Evolutionary conservation across 2,329 filamentous ascomycete species (phyloP), one percentile per base, ranked within the genome.

Genomic region (Clathrospora elynae): DNA sequence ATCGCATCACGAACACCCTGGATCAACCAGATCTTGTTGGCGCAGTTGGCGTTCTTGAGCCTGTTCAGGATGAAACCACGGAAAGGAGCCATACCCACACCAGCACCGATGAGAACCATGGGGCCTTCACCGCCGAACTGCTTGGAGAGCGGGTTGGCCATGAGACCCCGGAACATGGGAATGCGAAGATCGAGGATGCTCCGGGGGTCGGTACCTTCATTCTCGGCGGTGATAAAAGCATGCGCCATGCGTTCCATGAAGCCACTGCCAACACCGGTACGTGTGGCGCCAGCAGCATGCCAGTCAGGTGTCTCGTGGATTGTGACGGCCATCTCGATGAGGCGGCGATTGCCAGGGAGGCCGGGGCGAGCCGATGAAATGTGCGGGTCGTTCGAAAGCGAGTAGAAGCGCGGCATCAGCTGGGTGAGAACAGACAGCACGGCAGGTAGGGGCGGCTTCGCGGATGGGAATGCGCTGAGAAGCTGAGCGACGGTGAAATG

Each of bases 371-470:
- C 80, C 49, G 81, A 87, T 2, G 83, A 86, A 56, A 95, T 84
- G 53, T 93, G 88, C 0, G 93, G 93, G 63, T 99, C 93, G 68
- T 96, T 96, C 39, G 91, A 96, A 10, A 99, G 83, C 3, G 92
- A 97, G 75, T 99, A 99, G 77, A 99, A 99, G 47, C 93, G 88
- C 2, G 93, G 93, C 92, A 97, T 97, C 36, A 97, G 80, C 34
- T 89, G 87, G 60, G 87, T 88, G 38, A 96, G 81, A 29, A 87
- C 81, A 2, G 87, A 88, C 23, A 96, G 79, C 8, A 99, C 78
- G 46, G 84, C 78, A 40, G 93, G 88, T 59, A 99, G 78, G 3
- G 92, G 90, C 38, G 93, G 93, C 66, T 90, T 88, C 5, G 89
- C 84, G 26, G 90, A 96, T 2, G 93, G 90, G 76, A 99, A 99